Base-by-base conservation (phyloP, 805 yeast species). In the Tetrapisispora arboricola region DNA sequence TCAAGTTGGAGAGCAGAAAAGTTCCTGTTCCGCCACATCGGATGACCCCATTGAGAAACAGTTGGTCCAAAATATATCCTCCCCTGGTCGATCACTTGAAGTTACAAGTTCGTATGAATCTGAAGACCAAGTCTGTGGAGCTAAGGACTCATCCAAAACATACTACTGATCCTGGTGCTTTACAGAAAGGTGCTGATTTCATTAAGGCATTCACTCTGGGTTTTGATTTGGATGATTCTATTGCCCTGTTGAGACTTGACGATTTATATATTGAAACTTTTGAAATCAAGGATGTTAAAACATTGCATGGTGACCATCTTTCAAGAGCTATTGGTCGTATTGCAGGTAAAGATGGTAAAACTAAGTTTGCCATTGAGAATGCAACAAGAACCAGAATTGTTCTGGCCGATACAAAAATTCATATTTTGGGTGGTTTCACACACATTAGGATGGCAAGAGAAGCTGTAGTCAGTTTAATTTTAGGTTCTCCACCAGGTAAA, bases 311-410 rank as follows among this genome's bases (percentile, higher is more conserved):
- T 21, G 98, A 92, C 66, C 98, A 92, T 75, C 71, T 92, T 60
- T 83, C 95, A 39, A 81, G 99, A 73, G 98, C 99, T 7, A 92
- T 92, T 61, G 99, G 98, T 57, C 86, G 99, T 73, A 92, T 92
- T 64, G 98, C 99, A 12, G 99, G 99, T 64, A 94, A 92, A 60
- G 99, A 92, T 60, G 99, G 99, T 58, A 90, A 88, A 66, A 92
- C 97, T 47, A 92, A 90, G 68, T 92, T 90, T 63, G 96, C 98
- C 25, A 92, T 92, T 58, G 99, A 92, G 66, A 92, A 92, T 59
- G 96, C 98, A 15, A 90, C 97, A 18, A 78, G 97, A 67, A 92
- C 99, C 11, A 82, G 99, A 71, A 88, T 92, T 32, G 99, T 92
- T 20, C 71, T 92, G 50, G 99, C 99, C 0, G 99, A 92, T 64